Evolutionary conservation across 441 rosid genomes (phyloP).

Genomic region (Corymbia citriodora): DNA sequence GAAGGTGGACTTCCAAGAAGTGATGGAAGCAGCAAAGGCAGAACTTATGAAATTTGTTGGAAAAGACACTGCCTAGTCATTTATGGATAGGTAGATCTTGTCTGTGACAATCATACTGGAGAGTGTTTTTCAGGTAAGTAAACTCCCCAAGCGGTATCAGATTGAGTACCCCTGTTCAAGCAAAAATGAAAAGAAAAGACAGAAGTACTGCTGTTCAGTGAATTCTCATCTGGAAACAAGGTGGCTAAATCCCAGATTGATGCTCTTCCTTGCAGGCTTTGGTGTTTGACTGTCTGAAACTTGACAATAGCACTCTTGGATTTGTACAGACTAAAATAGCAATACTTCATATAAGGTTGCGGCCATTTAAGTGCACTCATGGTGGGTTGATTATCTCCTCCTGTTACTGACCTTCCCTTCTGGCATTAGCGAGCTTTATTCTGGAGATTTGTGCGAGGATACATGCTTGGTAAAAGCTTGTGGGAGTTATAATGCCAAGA

Average conservation of each 20-base stretch:
- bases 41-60: constrained; percentile 63
- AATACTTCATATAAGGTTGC: not conserved
- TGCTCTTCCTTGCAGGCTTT: not conserved
- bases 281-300: not conserved
- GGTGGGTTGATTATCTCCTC: not conserved
- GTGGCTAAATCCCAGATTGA: not conserved
- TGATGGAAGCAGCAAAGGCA: constrained; percentile 81
- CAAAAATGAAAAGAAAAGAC: not conserved
- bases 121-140: not conserved
- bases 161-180: not conserved
- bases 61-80: constrained; percentile 37
- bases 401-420: not conserved
- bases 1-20: constrained; percentile 50
- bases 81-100: not conserved
- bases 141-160: not conserved
- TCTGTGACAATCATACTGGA: not conserved
- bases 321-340: not conserved
- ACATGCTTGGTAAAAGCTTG: not conserved
- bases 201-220: constrained; percentile 17
- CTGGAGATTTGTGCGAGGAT: not conserved
- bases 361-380: not conserved
- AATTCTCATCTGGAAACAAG: not conserved
- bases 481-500: not conserved
- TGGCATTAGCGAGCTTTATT: not conserved
- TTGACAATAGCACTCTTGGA: not conserved